Conservation (phyloP, 139 green algal species). For the Asterochloris erici region DNA sequence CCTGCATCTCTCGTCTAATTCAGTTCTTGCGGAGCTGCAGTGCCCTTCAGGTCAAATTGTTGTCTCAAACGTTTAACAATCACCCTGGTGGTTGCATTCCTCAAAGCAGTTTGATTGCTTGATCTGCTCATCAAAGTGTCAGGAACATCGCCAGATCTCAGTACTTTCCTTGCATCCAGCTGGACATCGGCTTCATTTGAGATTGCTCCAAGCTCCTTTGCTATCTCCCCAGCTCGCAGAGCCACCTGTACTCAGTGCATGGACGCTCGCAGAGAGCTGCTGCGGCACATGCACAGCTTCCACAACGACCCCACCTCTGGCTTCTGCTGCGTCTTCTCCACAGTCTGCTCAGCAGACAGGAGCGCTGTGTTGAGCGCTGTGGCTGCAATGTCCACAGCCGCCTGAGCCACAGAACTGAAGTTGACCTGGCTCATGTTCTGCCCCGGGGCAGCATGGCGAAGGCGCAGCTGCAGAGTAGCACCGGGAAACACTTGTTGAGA, state of each 20-base stretch:
- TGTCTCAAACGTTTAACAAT: background rate
- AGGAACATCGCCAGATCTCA: too few species aligned
- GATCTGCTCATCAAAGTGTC: background rate
- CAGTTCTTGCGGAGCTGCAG: background rate
- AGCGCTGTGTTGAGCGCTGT: constrained; percentile 28
- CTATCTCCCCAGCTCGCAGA: constrained; percentile 39
- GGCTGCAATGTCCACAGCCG: constrained; percentile 24
- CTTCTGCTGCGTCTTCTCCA: constrained; percentile 23
- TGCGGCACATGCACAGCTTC: background rate
- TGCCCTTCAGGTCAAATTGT: constrained; percentile 5
- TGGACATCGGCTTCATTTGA: background rate
- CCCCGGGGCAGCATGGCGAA: too few species aligned
- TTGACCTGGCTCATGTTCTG: too few species aligned
- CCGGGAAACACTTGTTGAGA: too few species aligned
- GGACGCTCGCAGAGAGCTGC: background rate
- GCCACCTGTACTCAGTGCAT: constrained; percentile 19
- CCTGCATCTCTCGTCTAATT: background rate
- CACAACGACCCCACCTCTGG: constrained; percentile 19
- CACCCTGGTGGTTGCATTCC: constrained; percentile 5
- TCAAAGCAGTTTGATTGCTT: background rate
- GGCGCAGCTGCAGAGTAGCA: too few species aligned
- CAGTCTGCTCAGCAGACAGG: constrained; percentile 23
- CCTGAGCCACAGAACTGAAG: constrained; percentile 14
- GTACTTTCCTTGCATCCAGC: too few species aligned
- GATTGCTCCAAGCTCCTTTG: constrained; percentile 29